A percentile compares a stretch with the other conserved stretches of the same genome.
phyloP scores from a whole-genome alignment of 352 stramenopile species.

The Pythium plurisporium region DNA sequence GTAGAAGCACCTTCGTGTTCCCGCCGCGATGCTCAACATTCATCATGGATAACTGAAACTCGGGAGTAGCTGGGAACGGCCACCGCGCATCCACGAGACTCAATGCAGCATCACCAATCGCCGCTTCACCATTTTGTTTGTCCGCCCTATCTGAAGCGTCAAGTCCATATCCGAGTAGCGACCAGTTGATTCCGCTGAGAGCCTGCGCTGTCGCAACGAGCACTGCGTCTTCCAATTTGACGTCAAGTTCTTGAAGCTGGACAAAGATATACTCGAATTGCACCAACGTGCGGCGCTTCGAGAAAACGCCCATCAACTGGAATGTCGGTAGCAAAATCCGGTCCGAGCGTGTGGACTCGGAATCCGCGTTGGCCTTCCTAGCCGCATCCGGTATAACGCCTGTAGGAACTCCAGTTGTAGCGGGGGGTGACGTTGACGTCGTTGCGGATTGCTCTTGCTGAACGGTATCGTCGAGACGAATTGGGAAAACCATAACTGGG shows the following conservation, averaged over 20 bases:
- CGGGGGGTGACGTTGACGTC: slow-evolving; percentile 5
- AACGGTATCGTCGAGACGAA: slow-evolving; percentile 60
- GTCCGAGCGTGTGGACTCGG: slow-evolving; percentile 8
- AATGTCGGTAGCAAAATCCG: slow-evolving; percentile 66
- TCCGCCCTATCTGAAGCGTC: slow-evolving; percentile 27
- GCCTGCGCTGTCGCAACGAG: slow-evolving; percentile 72
- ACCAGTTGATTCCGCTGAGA: slow-evolving; percentile 71
- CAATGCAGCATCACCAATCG: slow-evolving; percentile 28
- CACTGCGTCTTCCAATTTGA: slow-evolving; percentile 79
- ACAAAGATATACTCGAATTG: slow-evolving; percentile 87
- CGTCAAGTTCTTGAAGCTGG: slow-evolving; percentile 82
- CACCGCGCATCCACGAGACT: slow-evolving; percentile 19
- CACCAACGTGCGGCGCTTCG: slow-evolving; percentile 51
- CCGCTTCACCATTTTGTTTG: slow-evolving; percentile 24
- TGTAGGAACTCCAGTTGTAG: background rate
- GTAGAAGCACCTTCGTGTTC: slow-evolving; percentile 73
- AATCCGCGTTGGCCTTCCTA: slow-evolving; percentile 12
- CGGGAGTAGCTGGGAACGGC: slow-evolving; percentile 19
- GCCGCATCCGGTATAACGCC: slow-evolving; percentile 7
- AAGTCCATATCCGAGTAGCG: slow-evolving; percentile 17
- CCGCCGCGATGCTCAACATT: slow-evolving; percentile 29
- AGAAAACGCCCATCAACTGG: slow-evolving; percentile 79
- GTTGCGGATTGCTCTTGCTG: slow-evolving; percentile 53
- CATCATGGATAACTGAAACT: slow-evolving; percentile 21
- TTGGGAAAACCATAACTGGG: slow-evolving; percentile 65